Evolutionary conservation across 768 basidiomycete genomes (phyloP).

Genomic region (Exidia glandulosa): DNA sequence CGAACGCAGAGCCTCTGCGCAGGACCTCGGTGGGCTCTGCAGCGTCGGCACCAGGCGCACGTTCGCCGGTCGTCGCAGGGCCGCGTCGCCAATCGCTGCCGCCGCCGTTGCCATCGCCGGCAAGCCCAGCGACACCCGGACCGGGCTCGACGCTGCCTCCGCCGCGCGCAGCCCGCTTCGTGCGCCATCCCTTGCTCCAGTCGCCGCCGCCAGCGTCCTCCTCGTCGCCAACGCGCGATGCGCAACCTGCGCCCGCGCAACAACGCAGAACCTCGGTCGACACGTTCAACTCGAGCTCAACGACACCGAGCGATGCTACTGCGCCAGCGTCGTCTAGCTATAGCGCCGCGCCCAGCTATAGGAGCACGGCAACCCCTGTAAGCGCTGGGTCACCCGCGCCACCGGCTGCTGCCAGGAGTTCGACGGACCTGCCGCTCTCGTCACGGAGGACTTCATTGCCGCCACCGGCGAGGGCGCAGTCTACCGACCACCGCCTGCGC

Average conservation of each 20-base stretch:
- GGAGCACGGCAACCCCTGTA: too few species aligned
- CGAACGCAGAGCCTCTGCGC: background rate
- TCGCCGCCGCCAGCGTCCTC: background rate
- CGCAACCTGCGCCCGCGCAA: background rate
- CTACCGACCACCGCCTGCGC: background rate
- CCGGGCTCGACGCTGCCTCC: background rate
- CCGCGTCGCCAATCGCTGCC: background rate
- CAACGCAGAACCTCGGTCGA: background rate
- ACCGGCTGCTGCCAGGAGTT: background rate
- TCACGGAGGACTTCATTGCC: background rate
- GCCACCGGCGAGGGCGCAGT: background rate
- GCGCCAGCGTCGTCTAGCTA: too few species aligned
- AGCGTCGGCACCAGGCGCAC: background rate
- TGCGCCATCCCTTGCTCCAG: conserved; percentile 5
- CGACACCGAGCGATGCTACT: too few species aligned
- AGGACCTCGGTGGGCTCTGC: background rate
- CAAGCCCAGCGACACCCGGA: background rate
- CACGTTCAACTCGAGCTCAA: background rate
- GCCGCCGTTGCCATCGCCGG: background rate
- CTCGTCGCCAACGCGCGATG: background rate
- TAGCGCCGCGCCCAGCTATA: too few species aligned
- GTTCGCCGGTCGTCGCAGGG: background rate
- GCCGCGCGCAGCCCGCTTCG: conserved; percentile 5
- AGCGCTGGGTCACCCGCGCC: too few species aligned
- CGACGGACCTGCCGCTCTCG: too few species aligned